phyloP scores from a whole-genome alignment of 2,329 filamentous ascomycete species.

The Ophiosphaerella herpotricha region DNA sequence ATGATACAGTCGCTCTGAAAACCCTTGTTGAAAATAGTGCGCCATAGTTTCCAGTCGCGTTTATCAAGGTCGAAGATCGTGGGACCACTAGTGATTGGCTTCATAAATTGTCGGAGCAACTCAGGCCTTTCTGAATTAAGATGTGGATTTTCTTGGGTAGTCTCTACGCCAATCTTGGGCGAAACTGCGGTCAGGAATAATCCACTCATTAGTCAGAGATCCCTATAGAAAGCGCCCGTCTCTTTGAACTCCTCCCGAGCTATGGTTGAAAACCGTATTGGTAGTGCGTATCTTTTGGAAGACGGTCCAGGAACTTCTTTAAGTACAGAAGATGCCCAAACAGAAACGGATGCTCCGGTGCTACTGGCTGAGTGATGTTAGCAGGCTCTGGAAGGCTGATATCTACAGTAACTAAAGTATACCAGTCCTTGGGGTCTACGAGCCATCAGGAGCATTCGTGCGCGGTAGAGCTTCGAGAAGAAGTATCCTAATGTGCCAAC shows the following conservation, averaged over 20 bases:
- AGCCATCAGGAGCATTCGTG: conserved; percentile 4
- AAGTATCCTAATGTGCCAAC: too few relatives aligned
- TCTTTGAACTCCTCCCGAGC: conserved; percentile 3
- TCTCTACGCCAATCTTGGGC: conserved; percentile 1
- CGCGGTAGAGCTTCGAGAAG: conserved; percentile 1
- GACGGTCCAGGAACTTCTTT: conserved; percentile 5
- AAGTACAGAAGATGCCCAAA: conserved; percentile 12
- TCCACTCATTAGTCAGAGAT: conserved; percentile 12
- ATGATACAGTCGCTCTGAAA: conserved; percentile 8
- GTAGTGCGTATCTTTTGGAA: conserved; percentile 11
- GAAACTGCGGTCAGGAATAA: conserved; percentile 4
- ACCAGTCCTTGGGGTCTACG: conserved; percentile 4
- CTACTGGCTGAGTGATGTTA: conserved; percentile 1
- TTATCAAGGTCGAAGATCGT: conserved; percentile 8
- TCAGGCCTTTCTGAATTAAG: conserved; percentile 5
- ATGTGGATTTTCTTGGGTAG: conserved; percentile 8
- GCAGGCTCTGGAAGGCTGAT: too few relatives aligned
- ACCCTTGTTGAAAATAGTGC: conserved; percentile 10
- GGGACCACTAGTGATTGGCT: conserved; percentile 11
- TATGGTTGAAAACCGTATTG: conserved; percentile 6
- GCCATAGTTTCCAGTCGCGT: conserved; percentile 13
- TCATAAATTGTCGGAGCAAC: conserved; percentile 6
- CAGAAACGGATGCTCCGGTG: conserved; percentile 10
- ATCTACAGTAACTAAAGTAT: not conserved
- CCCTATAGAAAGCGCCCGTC: conserved; percentile 7